phyloP scores from a whole-genome alignment of 495 filamentous ascomycete genomes.

The Neurospora sp. region DNA sequence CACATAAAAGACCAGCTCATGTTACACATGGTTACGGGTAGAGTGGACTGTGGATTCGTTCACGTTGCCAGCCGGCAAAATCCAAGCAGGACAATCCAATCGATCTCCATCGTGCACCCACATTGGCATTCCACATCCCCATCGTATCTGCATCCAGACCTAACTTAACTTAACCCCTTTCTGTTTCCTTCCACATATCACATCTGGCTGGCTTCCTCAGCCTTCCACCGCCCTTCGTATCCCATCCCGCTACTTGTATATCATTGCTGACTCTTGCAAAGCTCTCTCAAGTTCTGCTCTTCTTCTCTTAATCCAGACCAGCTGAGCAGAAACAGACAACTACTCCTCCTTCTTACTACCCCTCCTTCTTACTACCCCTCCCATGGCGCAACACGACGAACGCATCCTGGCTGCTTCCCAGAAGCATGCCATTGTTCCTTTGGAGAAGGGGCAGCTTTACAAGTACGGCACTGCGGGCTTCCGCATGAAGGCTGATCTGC shows the following conservation, averaged over 20 bases:
- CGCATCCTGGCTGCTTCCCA: slow-evolving; percentile 49
- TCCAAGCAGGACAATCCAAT: not conserved
- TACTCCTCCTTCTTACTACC: not conserved
- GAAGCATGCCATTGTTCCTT: slow-evolving; percentile 59
- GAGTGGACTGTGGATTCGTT: not conserved
- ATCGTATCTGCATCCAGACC: not conserved
- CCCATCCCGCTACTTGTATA: not conserved
- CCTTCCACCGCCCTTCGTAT: not conserved
- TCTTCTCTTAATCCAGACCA: not conserved
- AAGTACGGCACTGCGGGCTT: slow-evolving; percentile 91
- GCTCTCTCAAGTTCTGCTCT: not conserved
- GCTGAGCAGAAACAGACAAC: not conserved
- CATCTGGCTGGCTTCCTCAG: not conserved
- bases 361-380: not conserved
- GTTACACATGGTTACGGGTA: not conserved
- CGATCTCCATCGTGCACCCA: not conserved
- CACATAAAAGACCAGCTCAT: not conserved
- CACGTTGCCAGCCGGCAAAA: not conserved
- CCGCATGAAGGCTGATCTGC: slow-evolving; percentile 49
- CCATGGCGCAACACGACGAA: slow-evolving; percentile 20
- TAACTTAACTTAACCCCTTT: not conserved
- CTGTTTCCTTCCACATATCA: not conserved
- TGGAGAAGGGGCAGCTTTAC: slow-evolving; percentile 52
- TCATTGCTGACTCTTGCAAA: not conserved
- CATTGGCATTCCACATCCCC: not conserved